Evolutionary conservation across 1,139 yeast genomes (phyloP), one percentile per base, ranked within the genome.

Genomic region (Yamadazyma diospyri): DNA sequence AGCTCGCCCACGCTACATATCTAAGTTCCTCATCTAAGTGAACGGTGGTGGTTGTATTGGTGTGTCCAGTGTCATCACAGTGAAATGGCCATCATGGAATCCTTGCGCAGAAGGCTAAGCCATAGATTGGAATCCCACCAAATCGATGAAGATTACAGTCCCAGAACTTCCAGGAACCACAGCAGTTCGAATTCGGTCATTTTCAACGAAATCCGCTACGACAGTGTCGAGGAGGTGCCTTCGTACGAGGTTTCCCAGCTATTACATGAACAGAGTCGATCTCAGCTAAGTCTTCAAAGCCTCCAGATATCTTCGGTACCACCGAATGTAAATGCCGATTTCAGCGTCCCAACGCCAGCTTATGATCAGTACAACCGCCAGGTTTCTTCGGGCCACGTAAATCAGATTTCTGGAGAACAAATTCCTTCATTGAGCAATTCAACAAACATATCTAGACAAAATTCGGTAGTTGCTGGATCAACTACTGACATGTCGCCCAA

Each of bases 21-120:
- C n/a, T n/a, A n/a, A n/a, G n/a, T n/a, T n/a, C n/a, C n/a, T n/a
- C n/a, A n/a, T n/a, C n/a, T n/a, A n/a, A n/a, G n/a, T n/a, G 20
- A 18, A 18, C 8, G 20, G 20, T 18, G 20, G 20, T 7, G 20
- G 8, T 18, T 18, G 20, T 18, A n/a, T n/a, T n/a, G n/a, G n/a
- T n/a, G 95, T 87, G 64, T 81, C 5, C 24, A 11, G 7, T 24
- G 13, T 11, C 86, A 50, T 76, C 84, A 67, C 84, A 78, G 65
- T 8, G 14, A 16, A 9, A 29, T 36, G 35, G 23, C 33, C 3
- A 6, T 34, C 11, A 33, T 35, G 4, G 39, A 36, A 7, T 21
- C 24, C 9, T 14, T 33, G 18, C 30, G 66, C 36, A 50, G 51
- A 32, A 41, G 67, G 28, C 51, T 63, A 32, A 45, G 54, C 34